These are phyloP conservation scores for Calocybe indica DNA, from an alignment of 768 basidiomycete genomes.

Conservation along the genomic window DNA sequence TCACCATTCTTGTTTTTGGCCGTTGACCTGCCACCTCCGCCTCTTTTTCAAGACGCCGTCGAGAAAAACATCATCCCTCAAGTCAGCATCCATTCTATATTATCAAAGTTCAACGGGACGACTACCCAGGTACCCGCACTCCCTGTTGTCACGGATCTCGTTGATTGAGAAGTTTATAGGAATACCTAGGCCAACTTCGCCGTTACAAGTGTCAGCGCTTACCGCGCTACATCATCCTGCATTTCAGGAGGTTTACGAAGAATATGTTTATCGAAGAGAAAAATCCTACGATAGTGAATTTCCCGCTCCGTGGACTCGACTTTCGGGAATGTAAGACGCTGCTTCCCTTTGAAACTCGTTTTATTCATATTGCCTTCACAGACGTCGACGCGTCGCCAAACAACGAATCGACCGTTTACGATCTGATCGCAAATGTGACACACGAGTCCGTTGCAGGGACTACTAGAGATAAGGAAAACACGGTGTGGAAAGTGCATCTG, in stretches of 20 bases:
- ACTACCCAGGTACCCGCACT: constrained; percentile 67
- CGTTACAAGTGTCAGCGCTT: constrained; percentile 87
- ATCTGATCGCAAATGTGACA: constrained; percentile 92
- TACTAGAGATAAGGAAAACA: constrained; percentile 85
- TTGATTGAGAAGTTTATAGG: constrained; percentile 34
- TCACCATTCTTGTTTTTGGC: constrained; percentile 96
- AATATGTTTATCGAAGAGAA: constrained; percentile 98
- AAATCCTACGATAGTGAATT: constrained; percentile 98
- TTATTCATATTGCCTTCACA: constrained; percentile 24
- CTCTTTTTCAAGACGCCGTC: constrained; percentile 90
- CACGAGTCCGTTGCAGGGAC: constrained; percentile 96
- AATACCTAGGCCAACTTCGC: constrained; percentile 78
- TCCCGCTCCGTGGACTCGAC: constrained; percentile 89
- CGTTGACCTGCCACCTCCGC: constrained; percentile 95
- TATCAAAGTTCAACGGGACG: constrained; percentile 90
- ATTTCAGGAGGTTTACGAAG: constrained; percentile 95
- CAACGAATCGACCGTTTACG: constrained; percentile 70
- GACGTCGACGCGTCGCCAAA: constrained; percentile 71
- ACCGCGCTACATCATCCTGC: constrained; percentile 89
- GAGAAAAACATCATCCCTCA: constrained; percentile 99
- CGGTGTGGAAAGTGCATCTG: constrained; percentile 90
- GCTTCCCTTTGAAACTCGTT: constrained; percentile 15
- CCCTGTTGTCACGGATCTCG: neutral
- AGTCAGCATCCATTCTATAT: constrained; percentile 83
- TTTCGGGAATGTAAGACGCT: constrained; percentile 77